Percentiles rank a stretch among this genome's conserved stretches.
Evolutionary conservation across 192 early-diverging fungal species (phyloP).

Genomic region (Anaeromyces robustus): DNA sequence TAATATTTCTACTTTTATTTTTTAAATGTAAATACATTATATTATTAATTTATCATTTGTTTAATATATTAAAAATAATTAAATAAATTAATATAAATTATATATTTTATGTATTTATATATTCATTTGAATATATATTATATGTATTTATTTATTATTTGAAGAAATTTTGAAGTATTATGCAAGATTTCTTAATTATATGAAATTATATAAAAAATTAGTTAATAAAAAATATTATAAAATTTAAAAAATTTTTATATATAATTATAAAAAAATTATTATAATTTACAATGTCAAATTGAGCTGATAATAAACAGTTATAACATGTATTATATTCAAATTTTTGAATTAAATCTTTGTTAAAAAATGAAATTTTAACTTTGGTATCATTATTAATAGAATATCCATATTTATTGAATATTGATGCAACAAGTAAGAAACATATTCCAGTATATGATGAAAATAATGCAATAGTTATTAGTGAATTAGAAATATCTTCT

Average conservation of each 20-base stretch:
- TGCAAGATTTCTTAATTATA: too few species aligned
- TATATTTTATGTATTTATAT: too few species aligned
- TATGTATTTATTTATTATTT: too few species aligned
- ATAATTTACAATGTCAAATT: background rate
- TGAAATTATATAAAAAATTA: too few species aligned
- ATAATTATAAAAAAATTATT: background rate
- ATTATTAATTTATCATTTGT: too few species aligned
- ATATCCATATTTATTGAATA: background rate
- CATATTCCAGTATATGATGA: background rate
- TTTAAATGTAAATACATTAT: too few species aligned
- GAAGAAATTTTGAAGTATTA: too few species aligned
- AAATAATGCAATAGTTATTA: background rate
- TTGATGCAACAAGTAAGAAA: background rate
- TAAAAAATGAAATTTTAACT: background rate
- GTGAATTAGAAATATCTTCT: background rate
- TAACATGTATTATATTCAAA: background rate
- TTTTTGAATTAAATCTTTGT: background rate
- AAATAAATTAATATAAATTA: too few species aligned
- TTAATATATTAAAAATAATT: too few species aligned
- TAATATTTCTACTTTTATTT: too few species aligned
- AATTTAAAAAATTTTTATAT: background rate
- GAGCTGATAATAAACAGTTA: background rate
- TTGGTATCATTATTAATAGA: background rate
- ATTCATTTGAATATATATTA: too few species aligned
- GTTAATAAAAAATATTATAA: too few species aligned